Percentiles rank a stretch among this genome's conserved stretches.
Conservation (phyloP, 352 stramenopile species). For the Phytopythium boreale region DNA sequence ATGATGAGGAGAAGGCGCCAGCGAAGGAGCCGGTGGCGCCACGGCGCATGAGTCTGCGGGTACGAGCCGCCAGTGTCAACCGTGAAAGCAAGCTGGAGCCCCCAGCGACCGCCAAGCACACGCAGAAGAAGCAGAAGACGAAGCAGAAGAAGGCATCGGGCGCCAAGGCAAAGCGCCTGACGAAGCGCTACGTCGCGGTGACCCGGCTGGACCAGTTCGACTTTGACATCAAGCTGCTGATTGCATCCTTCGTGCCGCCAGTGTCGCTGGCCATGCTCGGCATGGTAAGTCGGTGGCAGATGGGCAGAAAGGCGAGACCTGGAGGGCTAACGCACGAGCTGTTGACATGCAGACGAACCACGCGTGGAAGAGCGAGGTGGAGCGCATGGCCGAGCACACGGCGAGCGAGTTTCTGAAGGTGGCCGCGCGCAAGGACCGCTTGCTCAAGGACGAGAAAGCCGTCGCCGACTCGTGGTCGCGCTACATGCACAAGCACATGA, state of each 20-base stretch:
- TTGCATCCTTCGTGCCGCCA: conserved; percentile 42
- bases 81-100: not conserved
- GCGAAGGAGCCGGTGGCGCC: not conserved
- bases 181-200: conserved; percentile 20
- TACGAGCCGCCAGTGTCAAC: not conserved
- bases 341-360: conserved; percentile 38
- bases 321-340: conserved; percentile 7
- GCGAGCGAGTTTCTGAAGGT: conserved; percentile 36
- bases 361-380: conserved; percentile 37
- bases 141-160: conserved; percentile 1
- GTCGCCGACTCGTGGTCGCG: conserved; percentile 51
- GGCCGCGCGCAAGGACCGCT: conserved; percentile 19
- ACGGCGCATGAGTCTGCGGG: not conserved
- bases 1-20: not conserved
- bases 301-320: not conserved
- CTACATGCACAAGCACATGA: conserved; percentile 73
- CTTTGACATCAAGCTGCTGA: conserved; percentile 40
- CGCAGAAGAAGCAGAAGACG: conserved; percentile 1
- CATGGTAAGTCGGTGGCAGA: conserved; percentile 39
- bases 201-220: conserved; percentile 50
- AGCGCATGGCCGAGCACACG: conserved; percentile 45
- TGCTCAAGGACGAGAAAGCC: conserved; percentile 50
- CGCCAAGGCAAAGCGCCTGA: not conserved
- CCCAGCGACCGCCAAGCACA: not conserved
- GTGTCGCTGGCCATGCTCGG: conserved; percentile 40